Conservation (phyloP, 208 protist genomes). For the Trypanosomatidae sp. region DNA sequence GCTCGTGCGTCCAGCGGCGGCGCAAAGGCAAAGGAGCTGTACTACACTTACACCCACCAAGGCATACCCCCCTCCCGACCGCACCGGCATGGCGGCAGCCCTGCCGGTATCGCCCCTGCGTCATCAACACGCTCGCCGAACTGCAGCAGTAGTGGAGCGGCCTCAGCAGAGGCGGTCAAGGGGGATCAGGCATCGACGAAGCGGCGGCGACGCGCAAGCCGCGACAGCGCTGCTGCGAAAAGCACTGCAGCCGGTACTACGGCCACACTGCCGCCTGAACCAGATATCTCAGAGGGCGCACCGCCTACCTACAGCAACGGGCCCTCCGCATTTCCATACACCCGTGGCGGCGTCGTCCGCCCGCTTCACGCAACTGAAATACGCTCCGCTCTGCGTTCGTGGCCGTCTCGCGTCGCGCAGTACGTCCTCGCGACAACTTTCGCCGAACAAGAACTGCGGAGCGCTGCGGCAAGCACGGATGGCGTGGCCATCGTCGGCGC, state of each 20-base stretch:
- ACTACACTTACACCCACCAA: constrained; percentile 30
- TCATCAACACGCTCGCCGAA: not conserved
- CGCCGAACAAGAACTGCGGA: constrained; percentile 1
- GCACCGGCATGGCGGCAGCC: not conserved
- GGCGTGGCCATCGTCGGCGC: not conserved
- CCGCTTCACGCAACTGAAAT: constrained; percentile 11
- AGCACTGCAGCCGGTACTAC: not conserved
- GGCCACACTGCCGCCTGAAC: not conserved
- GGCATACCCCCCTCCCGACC: constrained; percentile 1
- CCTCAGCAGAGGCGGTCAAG: not conserved
- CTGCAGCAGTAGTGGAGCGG: not conserved
- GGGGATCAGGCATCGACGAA: not conserved
- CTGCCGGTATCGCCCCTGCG: not conserved
- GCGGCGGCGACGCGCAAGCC: not conserved
- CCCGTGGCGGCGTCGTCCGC: constrained; percentile 11
- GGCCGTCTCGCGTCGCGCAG: constrained; percentile 28
- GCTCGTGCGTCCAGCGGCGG: not conserved
- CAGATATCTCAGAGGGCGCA: not conserved
- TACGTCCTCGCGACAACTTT: constrained; percentile 14
- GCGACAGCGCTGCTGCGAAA: not conserved
- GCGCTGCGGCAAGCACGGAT: not conserved
- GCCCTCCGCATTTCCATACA: not conserved
- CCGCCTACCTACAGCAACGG: too few relatives aligned
- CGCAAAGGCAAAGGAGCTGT: constrained; percentile 17
- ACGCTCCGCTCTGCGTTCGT: constrained; percentile 19